Conservation (phyloP, 139 green algal genomes). For the Ettlia oleoabundans region DNA sequence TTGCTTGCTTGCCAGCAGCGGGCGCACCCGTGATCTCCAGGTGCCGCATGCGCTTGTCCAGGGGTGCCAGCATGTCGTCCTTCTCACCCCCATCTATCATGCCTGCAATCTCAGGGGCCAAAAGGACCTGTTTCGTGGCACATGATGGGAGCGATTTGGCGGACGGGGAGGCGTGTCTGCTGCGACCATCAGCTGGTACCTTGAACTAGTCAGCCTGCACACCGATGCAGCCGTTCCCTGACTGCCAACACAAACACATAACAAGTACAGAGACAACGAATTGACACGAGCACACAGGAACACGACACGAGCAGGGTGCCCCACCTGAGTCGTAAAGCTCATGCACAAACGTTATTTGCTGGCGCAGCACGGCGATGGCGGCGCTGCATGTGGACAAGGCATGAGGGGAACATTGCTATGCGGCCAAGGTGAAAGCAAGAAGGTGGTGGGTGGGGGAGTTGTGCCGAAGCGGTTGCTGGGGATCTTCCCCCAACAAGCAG, state of each 20-base stretch:
- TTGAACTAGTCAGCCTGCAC: no score
- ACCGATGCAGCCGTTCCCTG: background rate
- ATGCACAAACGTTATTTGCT: conserved; percentile 80
- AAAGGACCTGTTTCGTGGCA: no score
- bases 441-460: no score
- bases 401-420: no score
- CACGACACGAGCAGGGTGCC: background rate
- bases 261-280: no score
- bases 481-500: no score
- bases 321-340: conserved; percentile 64
- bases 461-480: no score
- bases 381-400: conserved; percentile 42
- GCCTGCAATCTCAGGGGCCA: conserved; percentile 41
- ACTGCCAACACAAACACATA: background rate
- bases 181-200: no score
- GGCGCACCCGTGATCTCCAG: conserved; percentile 58
- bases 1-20: background rate
- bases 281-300: background rate
- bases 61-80: conserved; percentile 58
- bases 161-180: no score
- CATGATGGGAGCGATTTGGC: no score
- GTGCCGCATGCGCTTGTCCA: conserved; percentile 67
- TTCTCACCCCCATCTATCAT: conserved; percentile 80
- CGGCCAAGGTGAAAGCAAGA: background rate
- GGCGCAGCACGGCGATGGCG: conserved; percentile 78